A percentile compares a stretch with the other conserved stretches of the same genome.
phyloP scores from a whole-genome alignment of 768 basidiomycete genomes.

The Rhodotorula graminis region DNA sequence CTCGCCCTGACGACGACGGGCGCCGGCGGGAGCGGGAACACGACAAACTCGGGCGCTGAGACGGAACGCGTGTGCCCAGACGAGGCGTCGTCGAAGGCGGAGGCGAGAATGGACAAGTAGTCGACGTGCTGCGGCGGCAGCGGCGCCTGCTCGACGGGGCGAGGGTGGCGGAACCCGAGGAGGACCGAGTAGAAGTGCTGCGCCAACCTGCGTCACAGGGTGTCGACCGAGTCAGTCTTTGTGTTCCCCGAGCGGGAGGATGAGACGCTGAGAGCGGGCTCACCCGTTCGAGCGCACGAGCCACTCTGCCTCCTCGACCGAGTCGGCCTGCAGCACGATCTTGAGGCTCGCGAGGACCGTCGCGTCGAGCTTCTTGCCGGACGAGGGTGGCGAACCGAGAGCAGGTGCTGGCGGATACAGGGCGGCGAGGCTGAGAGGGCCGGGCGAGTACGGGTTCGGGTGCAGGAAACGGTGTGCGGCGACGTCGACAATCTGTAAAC shows the following conservation, averaged over 20 bases:
- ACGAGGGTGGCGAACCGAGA: accelerated
- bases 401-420: neutral
- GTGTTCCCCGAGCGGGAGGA: no score
- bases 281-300: neutral
- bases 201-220: neutral
- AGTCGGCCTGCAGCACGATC: neutral
- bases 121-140: neutral
- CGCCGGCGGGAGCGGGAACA: neutral
- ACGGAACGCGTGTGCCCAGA: neutral
- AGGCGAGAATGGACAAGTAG: no score
- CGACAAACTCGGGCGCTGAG: neutral
- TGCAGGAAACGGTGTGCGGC: constrained; percentile 71
- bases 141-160: neutral
- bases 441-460: neutral
- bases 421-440: neutral
- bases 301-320: neutral
- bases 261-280: neutral
- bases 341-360: neutral
- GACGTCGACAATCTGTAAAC: constrained; percentile 66
- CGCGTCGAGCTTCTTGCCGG: neutral
- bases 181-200: constrained; percentile 21
- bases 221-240: neutral
- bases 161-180: constrained; percentile 3
- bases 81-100: neutral
- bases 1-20: no score